Base-by-base conservation (phyloP, 2,329 filamentous ascomycete genomes). In the Colletotrichum graminicola region DNA sequence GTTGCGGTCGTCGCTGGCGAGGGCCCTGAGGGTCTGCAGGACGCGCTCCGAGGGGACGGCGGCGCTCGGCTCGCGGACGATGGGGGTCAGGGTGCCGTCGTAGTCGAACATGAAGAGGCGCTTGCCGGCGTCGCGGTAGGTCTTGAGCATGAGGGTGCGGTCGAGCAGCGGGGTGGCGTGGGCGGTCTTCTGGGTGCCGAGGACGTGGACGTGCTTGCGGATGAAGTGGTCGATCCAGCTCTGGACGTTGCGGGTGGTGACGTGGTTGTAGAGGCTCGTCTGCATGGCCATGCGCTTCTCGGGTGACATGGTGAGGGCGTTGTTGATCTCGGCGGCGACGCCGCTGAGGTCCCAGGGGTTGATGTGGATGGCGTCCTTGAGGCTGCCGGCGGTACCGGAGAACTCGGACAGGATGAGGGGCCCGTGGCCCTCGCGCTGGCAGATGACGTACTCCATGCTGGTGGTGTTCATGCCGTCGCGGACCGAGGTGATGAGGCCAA, bases 21-120 rank as follows among this genome's bases (percentile, higher is more conserved):
- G 86, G 14, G 89, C 88, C 79, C 92, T 94, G 71, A 99, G 86
- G 1, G 92, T 95, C 39, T 91, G 89, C 60, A 97, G 91, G 29
- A 98, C 89, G 29, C 91, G 90, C 76, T 94, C 92, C 0, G 95
- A 95, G 0, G 96, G 96, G 49, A 98, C 91, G 3, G 96, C 96
- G 6, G 94, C 91, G 75, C 92, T 91, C 1, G 96, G 96, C 77
- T 98, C 94, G 76, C 93, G 92, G 66, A 98, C 96, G 76, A 99
- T 98, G 0, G 95, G 94, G 4, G 96, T 98, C 66, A 99, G 88
- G 0, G 96, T 99, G 59, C 96, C 96, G 79, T 99, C 96, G 78
- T 99, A 99, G 83, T 99, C 96, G 79, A 98, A 98, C 93, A 99
- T 95, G 85, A 98, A 97, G 3, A 99, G 86, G 14, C 96, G 91